phyloP scores from a whole-genome alignment of 2,329 filamentous ascomycete species.

The Rhynchosporium secalis region DNA sequence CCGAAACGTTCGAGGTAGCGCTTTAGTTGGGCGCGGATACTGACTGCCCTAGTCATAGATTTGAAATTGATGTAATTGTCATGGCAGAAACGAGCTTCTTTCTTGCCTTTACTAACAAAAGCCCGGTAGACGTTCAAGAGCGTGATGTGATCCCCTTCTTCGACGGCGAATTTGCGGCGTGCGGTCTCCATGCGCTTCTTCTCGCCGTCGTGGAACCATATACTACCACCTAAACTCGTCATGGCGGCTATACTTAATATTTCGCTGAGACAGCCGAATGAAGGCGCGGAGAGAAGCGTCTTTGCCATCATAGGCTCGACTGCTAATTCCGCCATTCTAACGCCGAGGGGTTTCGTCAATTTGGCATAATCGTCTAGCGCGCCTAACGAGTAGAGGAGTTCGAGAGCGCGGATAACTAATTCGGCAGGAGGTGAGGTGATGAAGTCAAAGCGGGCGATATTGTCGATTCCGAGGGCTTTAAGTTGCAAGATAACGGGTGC shows the following conservation, averaged over 20 bases:
- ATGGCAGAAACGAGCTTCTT: conserved; percentile 82
- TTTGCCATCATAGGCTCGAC: conserved; percentile 96
- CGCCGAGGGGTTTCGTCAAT: conserved; percentile 83
- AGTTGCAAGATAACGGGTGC: conserved; percentile 87
- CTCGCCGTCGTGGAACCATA: conserved; percentile 81
- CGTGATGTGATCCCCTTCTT: conserved; percentile 92
- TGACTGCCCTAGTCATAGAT: conserved; percentile 76
- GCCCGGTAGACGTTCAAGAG: conserved; percentile 91
- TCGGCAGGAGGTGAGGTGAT: conserved; percentile 82
- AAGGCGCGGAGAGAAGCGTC: conserved; percentile 72
- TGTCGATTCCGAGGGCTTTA: conserved; percentile 93
- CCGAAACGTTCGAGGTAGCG: conserved; percentile 86
- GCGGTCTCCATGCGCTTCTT: conserved; percentile 73
- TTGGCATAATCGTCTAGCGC: conserved; percentile 88
- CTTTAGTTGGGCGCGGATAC: conserved; percentile 81
- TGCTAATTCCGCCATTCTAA: conserved; percentile 88
- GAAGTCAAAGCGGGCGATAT: conserved; percentile 88
- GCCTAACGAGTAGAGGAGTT: conserved; percentile 82
- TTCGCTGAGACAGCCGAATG: conserved; percentile 79
- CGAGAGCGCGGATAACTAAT: conserved; percentile 80
- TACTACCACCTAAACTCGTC: conserved; percentile 78
- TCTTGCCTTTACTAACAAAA: conserved; percentile 79
- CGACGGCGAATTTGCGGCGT: conserved; percentile 80
- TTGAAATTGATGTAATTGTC: conserved; percentile 88
- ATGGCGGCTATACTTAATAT: conserved; percentile 92